Evolutionary conservation across 768 basidiomycete genomes (phyloP).

Genomic region (Pluteus cervinus): DNA sequence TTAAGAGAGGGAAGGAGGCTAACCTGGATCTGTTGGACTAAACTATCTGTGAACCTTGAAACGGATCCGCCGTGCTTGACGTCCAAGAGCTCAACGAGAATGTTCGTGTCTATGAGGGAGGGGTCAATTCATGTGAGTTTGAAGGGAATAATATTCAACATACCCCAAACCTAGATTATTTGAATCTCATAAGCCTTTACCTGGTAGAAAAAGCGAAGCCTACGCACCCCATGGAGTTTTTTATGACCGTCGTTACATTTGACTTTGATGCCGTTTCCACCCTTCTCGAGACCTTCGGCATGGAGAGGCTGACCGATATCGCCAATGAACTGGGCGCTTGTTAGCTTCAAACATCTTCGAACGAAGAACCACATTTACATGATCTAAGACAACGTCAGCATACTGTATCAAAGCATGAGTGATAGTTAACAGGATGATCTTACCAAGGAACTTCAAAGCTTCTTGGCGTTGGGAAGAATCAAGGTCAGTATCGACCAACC

Average conservation of each 20-base stretch:
- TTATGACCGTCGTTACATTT: conserved; percentile 32
- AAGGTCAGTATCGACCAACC: conserved; percentile 37
- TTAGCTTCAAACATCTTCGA: neutral
- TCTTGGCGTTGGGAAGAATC: conserved; percentile 38
- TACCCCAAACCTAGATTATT: conserved; percentile 31
- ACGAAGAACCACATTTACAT: conserved; percentile 25
- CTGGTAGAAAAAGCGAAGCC: too few relatives aligned
- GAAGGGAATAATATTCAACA: too few relatives aligned
- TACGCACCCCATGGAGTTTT: conserved; percentile 37
- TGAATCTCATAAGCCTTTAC: too few relatives aligned
- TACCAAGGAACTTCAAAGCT: conserved; percentile 48
- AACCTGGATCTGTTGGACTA: conserved; percentile 35
- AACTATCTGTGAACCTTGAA: conserved; percentile 32
- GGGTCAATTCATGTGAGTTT: too few relatives aligned
- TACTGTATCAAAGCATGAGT: too few relatives aligned
- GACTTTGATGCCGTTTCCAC: conserved; percentile 38
- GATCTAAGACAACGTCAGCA: conserved; percentile 16
- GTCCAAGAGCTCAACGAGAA: too few relatives aligned
- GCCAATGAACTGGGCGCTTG: conserved; percentile 31
- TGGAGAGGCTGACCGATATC: conserved; percentile 48
- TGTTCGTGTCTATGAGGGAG: too few relatives aligned
- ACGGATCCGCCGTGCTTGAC: conserved; percentile 28
- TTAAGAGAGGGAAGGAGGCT: neutral
- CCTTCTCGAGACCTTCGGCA: conserved; percentile 34
- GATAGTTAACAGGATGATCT: too few relatives aligned